Percentiles rank a stretch among this genome's conserved stretches.
Conservation (phyloP, 2,329 filamentous ascomycete species). For the Talaromyces rugulosus region DNA sequence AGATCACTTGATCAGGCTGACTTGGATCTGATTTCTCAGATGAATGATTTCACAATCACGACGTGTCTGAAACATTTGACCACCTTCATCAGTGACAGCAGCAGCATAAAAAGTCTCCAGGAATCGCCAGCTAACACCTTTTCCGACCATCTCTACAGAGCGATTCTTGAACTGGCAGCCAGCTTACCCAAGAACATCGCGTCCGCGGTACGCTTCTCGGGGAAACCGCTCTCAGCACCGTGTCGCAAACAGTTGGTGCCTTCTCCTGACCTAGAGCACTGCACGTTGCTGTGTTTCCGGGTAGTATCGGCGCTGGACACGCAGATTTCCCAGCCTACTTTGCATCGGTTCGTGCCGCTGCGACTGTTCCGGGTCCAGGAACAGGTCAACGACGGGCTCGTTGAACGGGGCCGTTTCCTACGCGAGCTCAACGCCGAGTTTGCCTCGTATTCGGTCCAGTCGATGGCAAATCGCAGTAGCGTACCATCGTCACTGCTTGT, state of each 20-base stretch:
- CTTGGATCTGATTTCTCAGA: conserved; percentile 45
- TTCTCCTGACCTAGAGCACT: conserved; percentile 36
- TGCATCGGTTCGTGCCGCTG: conserved; percentile 57
- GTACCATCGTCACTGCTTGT: background rate
- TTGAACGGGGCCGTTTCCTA: conserved; percentile 55
- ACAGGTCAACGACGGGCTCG: conserved; percentile 53
- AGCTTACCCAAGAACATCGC: conserved; percentile 39
- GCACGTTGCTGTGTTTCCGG: conserved; percentile 50
- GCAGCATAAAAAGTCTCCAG: conserved; percentile 12
- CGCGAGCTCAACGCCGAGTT: conserved; percentile 10
- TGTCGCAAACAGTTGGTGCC: conserved; percentile 22
- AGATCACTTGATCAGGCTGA: conserved; percentile 54
- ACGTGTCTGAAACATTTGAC: conserved; percentile 33
- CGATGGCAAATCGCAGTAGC: conserved; percentile 1
- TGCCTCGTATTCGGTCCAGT: conserved; percentile 11
- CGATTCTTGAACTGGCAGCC: conserved; percentile 33
- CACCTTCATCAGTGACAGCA: conserved; percentile 16
- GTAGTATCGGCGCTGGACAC: conserved; percentile 60
- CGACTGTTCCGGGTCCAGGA: conserved; percentile 65
- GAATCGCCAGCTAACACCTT: conserved; percentile 28
- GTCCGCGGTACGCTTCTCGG: conserved; percentile 32
- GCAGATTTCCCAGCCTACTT: conserved; percentile 47
- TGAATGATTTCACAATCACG: conserved; percentile 38
- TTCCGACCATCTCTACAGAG: conserved; percentile 45
- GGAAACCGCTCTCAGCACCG: conserved; percentile 32